Percentiles rank a stretch among this genome's conserved stretches.
Conservation (phyloP, 2,329 filamentous ascomycete species). For the Ophiostoma populinum region DNA sequence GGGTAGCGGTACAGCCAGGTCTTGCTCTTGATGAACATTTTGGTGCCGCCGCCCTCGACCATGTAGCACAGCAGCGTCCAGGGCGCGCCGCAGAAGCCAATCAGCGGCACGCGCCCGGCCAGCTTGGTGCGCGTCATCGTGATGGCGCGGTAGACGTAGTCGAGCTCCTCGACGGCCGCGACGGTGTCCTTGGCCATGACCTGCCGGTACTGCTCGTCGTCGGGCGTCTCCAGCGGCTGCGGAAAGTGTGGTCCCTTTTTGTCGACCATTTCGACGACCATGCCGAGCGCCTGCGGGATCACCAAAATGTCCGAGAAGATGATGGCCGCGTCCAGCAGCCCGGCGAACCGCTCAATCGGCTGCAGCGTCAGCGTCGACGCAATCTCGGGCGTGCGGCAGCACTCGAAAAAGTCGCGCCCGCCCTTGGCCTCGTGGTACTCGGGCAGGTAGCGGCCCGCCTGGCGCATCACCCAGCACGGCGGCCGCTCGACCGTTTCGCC, state of each 20-base stretch:
- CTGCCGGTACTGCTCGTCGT: constrained; percentile 66
- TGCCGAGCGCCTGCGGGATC: constrained; percentile 93
- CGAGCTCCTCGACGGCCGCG: constrained; percentile 56
- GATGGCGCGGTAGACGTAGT: constrained; percentile 93
- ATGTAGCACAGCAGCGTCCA: constrained; percentile 98
- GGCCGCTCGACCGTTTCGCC: constrained; percentile 83
- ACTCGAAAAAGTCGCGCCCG: constrained; percentile 85
- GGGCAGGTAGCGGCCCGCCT: constrained; percentile 92
- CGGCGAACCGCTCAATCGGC: constrained; percentile 78
- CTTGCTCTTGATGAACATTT: constrained; percentile 87
- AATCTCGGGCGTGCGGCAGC: constrained; percentile 83
- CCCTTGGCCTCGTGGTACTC: constrained; percentile 96
- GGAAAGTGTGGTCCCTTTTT: constrained; percentile 95
- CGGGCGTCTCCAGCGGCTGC: constrained; percentile 58
- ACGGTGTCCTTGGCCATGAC: constrained; percentile 67
- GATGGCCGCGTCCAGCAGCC: constrained; percentile 87
- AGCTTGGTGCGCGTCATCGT: constrained; percentile 81
- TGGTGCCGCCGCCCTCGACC: constrained; percentile 93
- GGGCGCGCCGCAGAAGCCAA: constrained; percentile 91
- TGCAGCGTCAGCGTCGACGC: constrained; percentile 88
- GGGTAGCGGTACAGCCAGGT: constrained; percentile 91
- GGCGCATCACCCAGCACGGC: constrained; percentile 98
- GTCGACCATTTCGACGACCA: constrained; percentile 97
- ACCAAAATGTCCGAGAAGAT: constrained; percentile 99
- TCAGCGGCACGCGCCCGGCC: constrained; percentile 72